phyloP scores from a whole-genome alignment of 2,329 filamentous ascomycete species.

The Immersiporthe knoxdaviesiana region DNA sequence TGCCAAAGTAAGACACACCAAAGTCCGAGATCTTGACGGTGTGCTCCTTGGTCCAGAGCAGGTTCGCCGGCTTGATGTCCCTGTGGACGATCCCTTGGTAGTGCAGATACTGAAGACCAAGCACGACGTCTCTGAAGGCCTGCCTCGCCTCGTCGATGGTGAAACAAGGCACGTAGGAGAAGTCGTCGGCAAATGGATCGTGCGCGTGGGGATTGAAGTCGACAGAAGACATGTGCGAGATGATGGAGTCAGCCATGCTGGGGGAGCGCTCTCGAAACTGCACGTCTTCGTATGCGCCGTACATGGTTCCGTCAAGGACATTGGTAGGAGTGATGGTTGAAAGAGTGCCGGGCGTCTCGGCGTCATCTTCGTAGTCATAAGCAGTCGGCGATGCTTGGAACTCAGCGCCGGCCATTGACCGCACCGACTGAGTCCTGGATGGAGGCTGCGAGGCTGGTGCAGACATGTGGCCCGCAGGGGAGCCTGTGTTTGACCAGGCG shows the following conservation, averaged over 20 bases:
- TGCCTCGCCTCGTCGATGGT: conserved; percentile 80
- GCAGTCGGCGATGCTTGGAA: conserved; percentile 39
- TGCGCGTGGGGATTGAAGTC: conserved; percentile 62
- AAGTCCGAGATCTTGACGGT: conserved; percentile 98
- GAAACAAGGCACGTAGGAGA: conserved; percentile 91
- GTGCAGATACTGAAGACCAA: conserved; percentile 91
- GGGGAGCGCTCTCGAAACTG: conserved; percentile 69
- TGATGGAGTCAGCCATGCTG: conserved; percentile 78
- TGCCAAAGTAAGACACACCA: conserved; percentile 94
- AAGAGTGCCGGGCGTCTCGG: conserved; percentile 56
- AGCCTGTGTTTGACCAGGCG: conserved; percentile 39
- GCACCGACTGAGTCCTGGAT: conserved; percentile 52
- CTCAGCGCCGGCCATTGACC: conserved; percentile 45
- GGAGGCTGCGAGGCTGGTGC: conserved; percentile 50
- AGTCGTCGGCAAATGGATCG: conserved; percentile 79
- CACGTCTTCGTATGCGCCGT: conserved; percentile 69
- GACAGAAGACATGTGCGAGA: conserved; percentile 69
- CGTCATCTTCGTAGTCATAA: conserved; percentile 57
- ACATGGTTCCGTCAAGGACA: conserved; percentile 78
- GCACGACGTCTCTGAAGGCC: conserved; percentile 88
- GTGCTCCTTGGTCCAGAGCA: conserved; percentile 82
- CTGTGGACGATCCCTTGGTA: conserved; percentile 84
- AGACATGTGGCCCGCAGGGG: conserved; percentile 44
- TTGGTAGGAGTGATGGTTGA: conserved; percentile 56
- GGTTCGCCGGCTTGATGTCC: conserved; percentile 87